A percentile compares a stretch with the other conserved stretches of the same genome.
Evolutionary conservation across 371 early-diverging fungal genomes (phyloP).

Genomic region (Zychaea mexicana): DNA sequence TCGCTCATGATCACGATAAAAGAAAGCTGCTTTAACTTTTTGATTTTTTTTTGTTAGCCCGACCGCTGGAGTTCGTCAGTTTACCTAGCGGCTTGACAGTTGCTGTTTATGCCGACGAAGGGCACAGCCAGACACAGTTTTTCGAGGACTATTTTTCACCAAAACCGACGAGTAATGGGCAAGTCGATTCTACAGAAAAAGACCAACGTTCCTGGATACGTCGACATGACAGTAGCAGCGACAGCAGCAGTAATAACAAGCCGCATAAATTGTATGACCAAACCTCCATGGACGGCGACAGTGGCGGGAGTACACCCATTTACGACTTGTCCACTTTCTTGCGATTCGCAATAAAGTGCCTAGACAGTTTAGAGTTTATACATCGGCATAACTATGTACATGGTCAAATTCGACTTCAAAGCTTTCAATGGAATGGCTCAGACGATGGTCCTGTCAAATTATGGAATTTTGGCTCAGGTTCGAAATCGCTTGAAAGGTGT

Average conservation of each 20-base stretch:
- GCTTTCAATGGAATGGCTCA: slow-evolving; percentile 45
- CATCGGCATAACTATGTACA: slow-evolving; percentile 44
- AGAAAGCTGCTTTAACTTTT: too few species aligned
- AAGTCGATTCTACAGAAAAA: not conserved
- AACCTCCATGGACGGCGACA: not conserved
- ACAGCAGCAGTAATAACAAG: not conserved
- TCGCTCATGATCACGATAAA: too few species aligned
- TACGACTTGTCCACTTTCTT: slow-evolving; percentile 46
- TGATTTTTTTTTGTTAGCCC: slow-evolving; percentile 20
- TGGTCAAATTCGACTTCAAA: slow-evolving; percentile 40
- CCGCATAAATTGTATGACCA: not conserved
- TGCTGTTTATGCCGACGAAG: slow-evolving; percentile 42
- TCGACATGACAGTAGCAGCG: not conserved
- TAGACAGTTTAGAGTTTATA: slow-evolving; percentile 46
- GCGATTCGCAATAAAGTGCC: slow-evolving; percentile 46
- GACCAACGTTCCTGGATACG: not conserved
- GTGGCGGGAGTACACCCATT: not conserved
- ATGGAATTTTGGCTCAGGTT: slow-evolving; percentile 42
- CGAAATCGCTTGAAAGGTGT: slow-evolving; percentile 34
- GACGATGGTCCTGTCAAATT: slow-evolving; percentile 33
- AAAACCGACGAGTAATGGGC: not conserved
- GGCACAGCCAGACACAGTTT: slow-evolving; percentile 19
- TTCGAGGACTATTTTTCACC: slow-evolving; percentile 7
- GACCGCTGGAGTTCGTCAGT: slow-evolving; percentile 38
- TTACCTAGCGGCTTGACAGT: slow-evolving; percentile 40